Conservation (phyloP, 2,329 filamentous ascomycete genomes). For the Parastagonospora nodorum region DNA sequence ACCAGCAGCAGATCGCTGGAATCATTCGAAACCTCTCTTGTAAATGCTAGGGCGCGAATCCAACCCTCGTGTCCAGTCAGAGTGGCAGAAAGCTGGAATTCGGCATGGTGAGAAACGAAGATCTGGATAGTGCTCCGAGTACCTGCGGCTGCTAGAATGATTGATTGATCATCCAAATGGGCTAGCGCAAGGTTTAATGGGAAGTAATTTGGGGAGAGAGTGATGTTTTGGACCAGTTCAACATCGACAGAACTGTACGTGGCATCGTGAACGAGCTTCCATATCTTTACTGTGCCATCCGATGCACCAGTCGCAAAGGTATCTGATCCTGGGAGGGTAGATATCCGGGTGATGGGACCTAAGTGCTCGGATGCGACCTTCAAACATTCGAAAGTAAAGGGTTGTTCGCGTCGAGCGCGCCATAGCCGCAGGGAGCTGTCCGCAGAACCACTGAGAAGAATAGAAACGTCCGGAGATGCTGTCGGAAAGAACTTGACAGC, state of each 20-base stretch:
- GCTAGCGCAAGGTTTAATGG: constrained; percentile 77
- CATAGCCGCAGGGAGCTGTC: constrained; percentile 77
- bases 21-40: constrained; percentile 60
- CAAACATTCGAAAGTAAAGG: constrained; percentile 46
- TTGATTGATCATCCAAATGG: constrained; percentile 59
- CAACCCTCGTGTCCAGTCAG: constrained; percentile 92
- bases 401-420: constrained; percentile 41
- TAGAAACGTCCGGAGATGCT: constrained; percentile 53
- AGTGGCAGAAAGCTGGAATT: constrained; percentile 75
- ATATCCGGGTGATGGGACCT: constrained; percentile 72
- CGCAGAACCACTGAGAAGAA: constrained; percentile 79
- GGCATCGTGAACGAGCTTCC: constrained; percentile 61
- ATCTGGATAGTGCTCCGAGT: constrained; percentile 84
- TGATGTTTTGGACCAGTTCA: constrained; percentile 59
- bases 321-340: constrained; percentile 51
- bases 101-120: constrained; percentile 63
- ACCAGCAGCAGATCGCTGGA: constrained; percentile 78
- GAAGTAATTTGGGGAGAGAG: constrained; percentile 77
- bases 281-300: constrained; percentile 67
- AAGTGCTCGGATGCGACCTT: constrained; percentile 68
- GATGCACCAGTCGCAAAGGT: constrained; percentile 66
- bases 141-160: constrained; percentile 82
- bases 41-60: constrained; percentile 85
- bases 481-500: constrained; percentile 76
- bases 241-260: constrained; percentile 30